Evolutionary conservation across 1,284 basidiomycete species (phyloP).

Genomic region (Pyrrhoderma noxium): DNA sequence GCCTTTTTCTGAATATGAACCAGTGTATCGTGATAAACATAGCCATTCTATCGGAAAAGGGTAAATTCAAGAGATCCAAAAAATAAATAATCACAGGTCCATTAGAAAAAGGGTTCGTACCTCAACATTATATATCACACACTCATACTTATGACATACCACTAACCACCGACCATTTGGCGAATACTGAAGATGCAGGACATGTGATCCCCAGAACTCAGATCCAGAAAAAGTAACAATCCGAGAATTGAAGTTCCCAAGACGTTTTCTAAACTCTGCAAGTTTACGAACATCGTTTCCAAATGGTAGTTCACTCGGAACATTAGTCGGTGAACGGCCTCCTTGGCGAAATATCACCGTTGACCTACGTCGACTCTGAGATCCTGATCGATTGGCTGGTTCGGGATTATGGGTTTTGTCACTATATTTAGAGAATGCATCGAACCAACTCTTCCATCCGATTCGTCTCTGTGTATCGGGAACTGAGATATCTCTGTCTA

Average conservation of each 20-base stretch:
- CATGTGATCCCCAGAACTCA: background rate
- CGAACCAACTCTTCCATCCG: too few relatives aligned
- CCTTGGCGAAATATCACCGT: too few relatives aligned
- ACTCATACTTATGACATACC: slow-evolving; percentile 12
- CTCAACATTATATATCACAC: slow-evolving; percentile 13
- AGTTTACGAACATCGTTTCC: background rate
- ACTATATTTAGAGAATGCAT: too few relatives aligned
- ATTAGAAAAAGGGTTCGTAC: background rate
- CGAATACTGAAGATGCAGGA: slow-evolving; percentile 12
- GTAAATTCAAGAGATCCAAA: too few relatives aligned
- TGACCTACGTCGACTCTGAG: too few relatives aligned
- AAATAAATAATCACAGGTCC: background rate
- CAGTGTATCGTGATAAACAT: background rate
- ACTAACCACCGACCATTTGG: slow-evolving; percentile 13
- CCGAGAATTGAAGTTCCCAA: background rate
- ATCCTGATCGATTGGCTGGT: too few relatives aligned
- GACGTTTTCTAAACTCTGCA: background rate
- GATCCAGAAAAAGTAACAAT: too few relatives aligned
- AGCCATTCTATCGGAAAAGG: slow-evolving; percentile 2
- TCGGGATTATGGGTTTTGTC: too few relatives aligned
- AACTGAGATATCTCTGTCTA: too few relatives aligned
- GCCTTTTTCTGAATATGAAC: slow-evolving; percentile 7
- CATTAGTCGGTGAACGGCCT: background rate
- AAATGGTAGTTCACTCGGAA: background rate
- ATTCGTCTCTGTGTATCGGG: too few relatives aligned